These are phyloP conservation scores for Plasmodium inui DNA, from an alignment of 169 alveolate species.

Conservation along the genomic window DNA sequence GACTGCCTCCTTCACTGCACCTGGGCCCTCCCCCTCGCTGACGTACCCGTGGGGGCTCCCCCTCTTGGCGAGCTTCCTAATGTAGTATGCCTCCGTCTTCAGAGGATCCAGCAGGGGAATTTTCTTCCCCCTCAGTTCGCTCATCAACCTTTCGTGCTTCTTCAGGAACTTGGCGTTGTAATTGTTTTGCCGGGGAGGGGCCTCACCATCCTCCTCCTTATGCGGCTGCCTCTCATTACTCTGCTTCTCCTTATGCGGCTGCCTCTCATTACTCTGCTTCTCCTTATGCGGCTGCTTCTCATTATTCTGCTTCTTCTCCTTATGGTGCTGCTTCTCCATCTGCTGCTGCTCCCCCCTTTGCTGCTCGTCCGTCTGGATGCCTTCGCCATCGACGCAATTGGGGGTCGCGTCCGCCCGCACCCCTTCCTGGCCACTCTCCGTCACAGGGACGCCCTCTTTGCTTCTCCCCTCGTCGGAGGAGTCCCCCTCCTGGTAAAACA, in stretches of 20 bases:
- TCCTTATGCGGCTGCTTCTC: neutral
- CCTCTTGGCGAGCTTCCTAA: constrained; percentile 8
- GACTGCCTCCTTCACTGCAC: too few species aligned
- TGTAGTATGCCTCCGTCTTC: constrained; percentile 55
- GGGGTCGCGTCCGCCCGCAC: neutral
- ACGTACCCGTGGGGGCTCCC: neutral
- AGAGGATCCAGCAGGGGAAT: constrained; percentile 12
- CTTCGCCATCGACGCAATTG: neutral
- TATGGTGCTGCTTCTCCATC: neutral
- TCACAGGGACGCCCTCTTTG: neutral
- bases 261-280: neutral
- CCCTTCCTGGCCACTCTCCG: neutral
- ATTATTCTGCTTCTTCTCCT: neutral
- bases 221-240: neutral
- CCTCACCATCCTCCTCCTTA: neutral
- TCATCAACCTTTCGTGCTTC: constrained; percentile 22
- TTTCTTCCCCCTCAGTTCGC: constrained; percentile 44
- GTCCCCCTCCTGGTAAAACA: constrained; percentile 4
- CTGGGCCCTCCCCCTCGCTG: neutral
- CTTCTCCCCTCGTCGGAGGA: constrained; percentile 4
- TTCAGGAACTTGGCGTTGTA: neutral
- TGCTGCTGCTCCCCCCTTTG: neutral
- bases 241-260: neutral
- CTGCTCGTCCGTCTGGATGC: neutral
- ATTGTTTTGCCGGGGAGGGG: neutral